Evolutionary conservation across 2,329 filamentous ascomycete species (phyloP).

Genomic region (Dothideomycetes sp.): DNA sequence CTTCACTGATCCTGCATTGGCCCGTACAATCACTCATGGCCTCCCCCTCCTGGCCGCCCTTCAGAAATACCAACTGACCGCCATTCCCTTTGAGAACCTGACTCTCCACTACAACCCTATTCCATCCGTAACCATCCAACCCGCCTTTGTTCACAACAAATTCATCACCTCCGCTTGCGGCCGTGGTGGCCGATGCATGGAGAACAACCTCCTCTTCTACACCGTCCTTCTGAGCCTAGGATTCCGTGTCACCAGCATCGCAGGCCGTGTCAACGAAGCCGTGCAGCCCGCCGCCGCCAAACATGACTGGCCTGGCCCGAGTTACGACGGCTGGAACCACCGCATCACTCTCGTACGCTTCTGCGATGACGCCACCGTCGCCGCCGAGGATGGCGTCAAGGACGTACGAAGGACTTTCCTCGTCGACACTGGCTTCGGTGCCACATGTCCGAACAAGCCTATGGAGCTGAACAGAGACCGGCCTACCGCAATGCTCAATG

Average conservation of each 20-base stretch:
- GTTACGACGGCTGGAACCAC: slow-evolving; percentile 25
- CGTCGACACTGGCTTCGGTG: slow-evolving; percentile 33
- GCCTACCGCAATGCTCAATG: neutral
- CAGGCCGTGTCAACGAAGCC: slow-evolving; percentile 24
- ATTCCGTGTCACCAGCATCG: slow-evolving; percentile 31
- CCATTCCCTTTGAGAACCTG: slow-evolving; percentile 47
- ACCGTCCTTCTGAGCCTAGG: slow-evolving; percentile 41
- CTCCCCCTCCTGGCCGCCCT: slow-evolving; percentile 17
- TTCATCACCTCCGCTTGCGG: slow-evolving; percentile 31
- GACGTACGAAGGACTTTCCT: slow-evolving; percentile 17
- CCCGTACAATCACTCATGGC: slow-evolving; percentile 14
- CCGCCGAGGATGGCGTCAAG: too few relatives aligned
- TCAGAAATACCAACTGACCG: slow-evolving; percentile 28
- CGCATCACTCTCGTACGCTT: slow-evolving; percentile 35
- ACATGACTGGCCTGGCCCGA: slow-evolving; percentile 12
- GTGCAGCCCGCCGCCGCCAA: neutral
- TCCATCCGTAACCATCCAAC: slow-evolving; percentile 37
- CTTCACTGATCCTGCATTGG: neutral
- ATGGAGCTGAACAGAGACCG: slow-evolving; percentile 20
- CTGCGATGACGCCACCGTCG: slow-evolving; percentile 15
- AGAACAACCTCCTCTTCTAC: slow-evolving; percentile 44
- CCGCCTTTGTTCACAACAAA: slow-evolving; percentile 41
- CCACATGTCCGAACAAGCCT: slow-evolving; percentile 23
- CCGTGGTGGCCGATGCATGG: slow-evolving; percentile 51
- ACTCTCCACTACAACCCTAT: slow-evolving; percentile 42